Percentiles rank a stretch among this genome's conserved stretches.
Evolutionary conservation across 163 green algal species (phyloP).

Genomic region (Scenedesmus sp.): DNA sequence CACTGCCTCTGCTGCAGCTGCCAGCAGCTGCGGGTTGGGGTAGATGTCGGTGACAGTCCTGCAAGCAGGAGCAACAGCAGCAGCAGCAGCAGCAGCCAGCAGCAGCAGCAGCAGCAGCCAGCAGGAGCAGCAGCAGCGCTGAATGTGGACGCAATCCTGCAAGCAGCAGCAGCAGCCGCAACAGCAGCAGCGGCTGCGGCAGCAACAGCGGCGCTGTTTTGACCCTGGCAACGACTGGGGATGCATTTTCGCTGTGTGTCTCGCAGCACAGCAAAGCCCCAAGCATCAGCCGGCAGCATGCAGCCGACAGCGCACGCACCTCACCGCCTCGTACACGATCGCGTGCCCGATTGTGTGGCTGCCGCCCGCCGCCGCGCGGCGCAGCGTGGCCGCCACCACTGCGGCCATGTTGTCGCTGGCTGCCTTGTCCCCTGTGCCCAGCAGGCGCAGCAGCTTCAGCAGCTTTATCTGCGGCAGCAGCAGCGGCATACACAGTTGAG

Average conservation of each 20-base stretch:
- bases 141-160: not conserved
- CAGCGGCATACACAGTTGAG: not conserved
- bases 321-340: conserved; percentile 94
- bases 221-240: too few relatives aligned
- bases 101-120: not conserved
- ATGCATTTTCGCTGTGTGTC: too few relatives aligned
- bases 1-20: conserved; percentile 81
- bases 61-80: conserved; percentile 31
- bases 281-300: not conserved
- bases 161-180: not conserved
- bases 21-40: conserved; percentile 87
- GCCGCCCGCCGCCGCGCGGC: conserved; percentile 50
- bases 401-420: conserved; percentile 90
- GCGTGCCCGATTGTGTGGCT: conserved; percentile 88
- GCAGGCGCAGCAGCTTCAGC: conserved; percentile 89
- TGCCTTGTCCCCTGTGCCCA: conserved; percentile 85
- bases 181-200: not conserved
- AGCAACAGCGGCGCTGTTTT: not conserved
- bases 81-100: conserved; percentile 34
- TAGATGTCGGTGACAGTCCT: conserved; percentile 92
- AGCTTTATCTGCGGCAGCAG: conserved; percentile 86
- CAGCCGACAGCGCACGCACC: not conserved
- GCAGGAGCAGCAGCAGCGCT: too few relatives aligned
- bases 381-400: conserved; percentile 73
- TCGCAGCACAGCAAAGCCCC: too few relatives aligned